Conservation (phyloP, 2,329 filamentous ascomycete species). For the Fusarium incarnatum region DNA sequence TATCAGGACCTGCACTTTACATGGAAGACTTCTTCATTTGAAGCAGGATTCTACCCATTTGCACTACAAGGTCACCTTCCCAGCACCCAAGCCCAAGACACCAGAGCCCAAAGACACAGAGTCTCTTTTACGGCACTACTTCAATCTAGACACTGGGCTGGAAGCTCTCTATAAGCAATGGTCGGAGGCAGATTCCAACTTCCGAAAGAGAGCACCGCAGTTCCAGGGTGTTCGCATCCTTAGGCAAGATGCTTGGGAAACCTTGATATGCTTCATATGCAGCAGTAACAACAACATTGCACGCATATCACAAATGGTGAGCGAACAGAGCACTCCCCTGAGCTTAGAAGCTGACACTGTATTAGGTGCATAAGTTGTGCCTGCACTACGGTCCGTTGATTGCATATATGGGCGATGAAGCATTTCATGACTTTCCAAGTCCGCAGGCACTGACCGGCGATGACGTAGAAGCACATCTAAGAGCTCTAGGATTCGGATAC, state of each 20-base stretch:
- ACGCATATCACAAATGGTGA: slow-evolving; percentile 93
- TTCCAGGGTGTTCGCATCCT: slow-evolving; percentile 94
- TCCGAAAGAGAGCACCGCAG: slow-evolving; percentile 84
- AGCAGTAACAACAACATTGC: slow-evolving; percentile 99
- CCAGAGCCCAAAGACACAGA: slow-evolving; percentile 72
- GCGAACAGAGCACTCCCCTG: neutral
- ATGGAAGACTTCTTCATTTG: slow-evolving; percentile 85
- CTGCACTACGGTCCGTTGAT: slow-evolving; percentile 84
- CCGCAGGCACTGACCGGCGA: slow-evolving; percentile 78
- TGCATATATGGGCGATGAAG: slow-evolving; percentile 73
- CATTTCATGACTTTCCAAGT: slow-evolving; percentile 88
- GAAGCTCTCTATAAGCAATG: slow-evolving; percentile 84
- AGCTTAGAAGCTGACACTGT: neutral
- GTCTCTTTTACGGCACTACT: slow-evolving; percentile 81
- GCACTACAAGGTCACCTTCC: slow-evolving; percentile 81
- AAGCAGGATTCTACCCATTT: slow-evolving; percentile 83
- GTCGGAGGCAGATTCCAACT: slow-evolving; percentile 87
- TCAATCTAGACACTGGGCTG: slow-evolving; percentile 85
- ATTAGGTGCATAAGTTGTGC: slow-evolving; percentile 85
- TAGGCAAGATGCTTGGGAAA: slow-evolving; percentile 95
- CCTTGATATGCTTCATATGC: slow-evolving; percentile 94
- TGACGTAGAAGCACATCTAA: slow-evolving; percentile 82
- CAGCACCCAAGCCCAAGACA: slow-evolving; percentile 44
- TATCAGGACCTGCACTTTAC: slow-evolving; percentile 80
- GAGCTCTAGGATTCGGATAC: slow-evolving; percentile 92